Percentiles rank a stretch among this genome's conserved stretches.
These are phyloP conservation scores for Solanum pennellii DNA, from an alignment of 257 asterid genomes.

Conservation along the genomic window DNA sequence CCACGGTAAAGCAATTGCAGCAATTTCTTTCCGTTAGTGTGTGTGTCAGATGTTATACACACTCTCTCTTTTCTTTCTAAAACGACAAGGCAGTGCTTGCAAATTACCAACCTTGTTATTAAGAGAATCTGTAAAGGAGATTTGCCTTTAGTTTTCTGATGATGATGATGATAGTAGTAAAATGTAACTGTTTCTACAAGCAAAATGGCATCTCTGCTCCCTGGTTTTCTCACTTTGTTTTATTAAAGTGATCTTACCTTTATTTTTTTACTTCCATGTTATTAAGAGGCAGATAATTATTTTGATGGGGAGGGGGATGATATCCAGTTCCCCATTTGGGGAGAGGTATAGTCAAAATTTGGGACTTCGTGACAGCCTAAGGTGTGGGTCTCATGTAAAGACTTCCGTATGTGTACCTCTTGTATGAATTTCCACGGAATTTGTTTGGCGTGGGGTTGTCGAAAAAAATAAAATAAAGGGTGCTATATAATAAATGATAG, in stretches of 20 bases:
- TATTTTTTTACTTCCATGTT: not conserved
- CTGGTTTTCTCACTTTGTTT: not conserved
- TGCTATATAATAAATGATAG: not conserved
- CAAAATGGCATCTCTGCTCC: not conserved
- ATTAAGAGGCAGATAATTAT: not conserved
- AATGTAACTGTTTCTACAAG: not conserved
- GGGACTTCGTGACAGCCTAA: not conserved
- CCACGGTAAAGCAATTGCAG: slow-evolving; percentile 14
- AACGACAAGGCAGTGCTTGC: not conserved
- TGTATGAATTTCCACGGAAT: not conserved
- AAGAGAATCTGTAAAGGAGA: not conserved
- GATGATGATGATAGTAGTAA: not conserved
- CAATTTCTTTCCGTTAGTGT: slow-evolving; percentile 13
- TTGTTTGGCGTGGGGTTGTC: not conserved
- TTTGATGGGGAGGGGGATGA: not conserved
- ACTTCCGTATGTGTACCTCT: not conserved
- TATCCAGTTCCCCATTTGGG: not conserved
- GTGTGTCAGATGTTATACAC: slow-evolving; percentile 13
- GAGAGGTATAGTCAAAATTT: not conserved
- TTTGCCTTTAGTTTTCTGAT: not conserved
- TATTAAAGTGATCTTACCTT: not conserved
- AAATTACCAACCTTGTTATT: not conserved
- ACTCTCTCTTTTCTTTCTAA: not conserved
- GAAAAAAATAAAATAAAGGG: not conserved
- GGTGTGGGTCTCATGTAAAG: not conserved